phyloP scores from a whole-genome alignment of 495 filamentous ascomycete genomes.

The Penicillium macrosclerotiorum region DNA sequence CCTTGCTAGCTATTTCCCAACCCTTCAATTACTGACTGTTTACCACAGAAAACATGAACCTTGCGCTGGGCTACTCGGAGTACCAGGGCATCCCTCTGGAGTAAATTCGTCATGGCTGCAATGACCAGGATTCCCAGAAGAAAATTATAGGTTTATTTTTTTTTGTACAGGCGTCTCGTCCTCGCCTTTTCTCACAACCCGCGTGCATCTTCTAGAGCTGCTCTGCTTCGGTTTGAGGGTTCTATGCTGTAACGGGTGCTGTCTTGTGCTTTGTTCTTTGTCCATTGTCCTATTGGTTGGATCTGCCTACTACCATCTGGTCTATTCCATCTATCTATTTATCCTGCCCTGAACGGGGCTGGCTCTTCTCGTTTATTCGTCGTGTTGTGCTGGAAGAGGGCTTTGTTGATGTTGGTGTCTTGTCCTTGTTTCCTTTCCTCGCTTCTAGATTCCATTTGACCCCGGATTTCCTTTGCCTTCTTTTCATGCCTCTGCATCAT shows the following conservation, averaged over 20 bases:
- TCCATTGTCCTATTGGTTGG: too few relatives aligned
- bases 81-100: conserved; percentile 85
- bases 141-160: conserved; percentile 19
- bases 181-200: conserved; percentile 31
- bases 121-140: too few relatives aligned
- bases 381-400: neutral
- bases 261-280: conserved; percentile 8
- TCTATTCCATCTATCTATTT: conserved; percentile 2
- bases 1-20: neutral
- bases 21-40: too few relatives aligned
- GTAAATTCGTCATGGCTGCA: too few relatives aligned
- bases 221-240: conserved; percentile 13
- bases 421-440: conserved; percentile 4
- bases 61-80: conserved; percentile 88
- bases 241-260: conserved; percentile 26
- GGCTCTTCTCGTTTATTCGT: conserved; percentile 1
- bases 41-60: conserved; percentile 86
- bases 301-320: conserved; percentile 12
- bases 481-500: too few relatives aligned
- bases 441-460: conserved; percentile 18
- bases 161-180: conserved; percentile 13
- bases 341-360: conserved; percentile 1
- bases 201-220: conserved; percentile 29
- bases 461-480: neutral
- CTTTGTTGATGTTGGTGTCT: conserved; percentile 13